Conservation (phyloP, 169 alveolate species). For the Plasmodium knowlesi region DNA sequence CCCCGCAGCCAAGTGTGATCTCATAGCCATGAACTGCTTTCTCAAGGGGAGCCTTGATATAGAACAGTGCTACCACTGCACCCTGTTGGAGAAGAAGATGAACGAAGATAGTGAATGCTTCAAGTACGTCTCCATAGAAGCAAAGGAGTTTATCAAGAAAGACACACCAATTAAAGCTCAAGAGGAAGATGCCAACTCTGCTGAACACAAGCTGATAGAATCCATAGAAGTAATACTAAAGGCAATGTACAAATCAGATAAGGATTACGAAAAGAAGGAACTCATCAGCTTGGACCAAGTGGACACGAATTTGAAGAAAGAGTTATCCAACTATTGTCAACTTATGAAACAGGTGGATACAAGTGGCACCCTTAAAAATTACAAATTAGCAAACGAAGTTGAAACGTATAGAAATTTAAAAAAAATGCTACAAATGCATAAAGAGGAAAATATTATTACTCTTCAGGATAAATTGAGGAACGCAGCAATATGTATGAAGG, state of each 20-base stretch:
- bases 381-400: slow-evolving; percentile 13
- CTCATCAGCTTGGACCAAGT: slow-evolving; percentile 14
- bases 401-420: slow-evolving; percentile 34
- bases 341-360: slow-evolving; percentile 23
- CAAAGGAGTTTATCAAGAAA: neutral
- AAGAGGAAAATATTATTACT: neutral
- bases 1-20: slow-evolving; percentile 9
- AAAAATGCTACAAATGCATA: slow-evolving; percentile 2
- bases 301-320: neutral
- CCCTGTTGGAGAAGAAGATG: slow-evolving; percentile 18
- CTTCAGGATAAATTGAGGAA: slow-evolving; percentile 23
- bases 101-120: neutral
- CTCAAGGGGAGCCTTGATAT: slow-evolving; percentile 37
- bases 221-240: slow-evolving; percentile 17
- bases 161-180: neutral
- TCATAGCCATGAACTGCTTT: slow-evolving; percentile 21
- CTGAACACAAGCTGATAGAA: slow-evolving; percentile 5
- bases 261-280: neutral
- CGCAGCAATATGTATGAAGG: slow-evolving; percentile 58
- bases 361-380: slow-evolving; percentile 37
- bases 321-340: slow-evolving; percentile 22
- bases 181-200: slow-evolving; percentile 15
- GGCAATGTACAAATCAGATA: slow-evolving; percentile 3
- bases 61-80: slow-evolving; percentile 32
- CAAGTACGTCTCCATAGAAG: slow-evolving; percentile 4